Base-by-base conservation (phyloP, 2,329 filamentous ascomycete species). In the Ophiostoma triangulosporum region DNA sequence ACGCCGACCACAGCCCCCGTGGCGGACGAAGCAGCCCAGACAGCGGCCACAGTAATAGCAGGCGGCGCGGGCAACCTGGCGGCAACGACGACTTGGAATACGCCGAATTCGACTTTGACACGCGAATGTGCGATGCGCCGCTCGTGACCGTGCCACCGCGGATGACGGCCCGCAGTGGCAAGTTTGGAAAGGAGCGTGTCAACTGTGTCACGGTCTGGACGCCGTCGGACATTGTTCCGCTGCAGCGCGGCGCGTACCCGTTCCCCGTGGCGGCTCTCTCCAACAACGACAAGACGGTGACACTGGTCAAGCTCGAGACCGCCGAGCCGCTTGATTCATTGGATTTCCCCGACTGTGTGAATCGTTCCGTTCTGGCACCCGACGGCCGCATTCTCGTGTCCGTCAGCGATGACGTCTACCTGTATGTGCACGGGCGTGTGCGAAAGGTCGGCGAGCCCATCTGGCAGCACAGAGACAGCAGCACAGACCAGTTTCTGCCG, bases 261-360 rank as follows among this genome's bases (percentile, higher is more conserved):
- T 66, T 70, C 17, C 70, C 75, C 1, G 74, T 90, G n/a, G 86
- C 82, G 51, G 76, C 87, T 46, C 70, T 96, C 62, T 81, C 86
- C 46, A 96, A 96, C 69, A 98, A 98, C 65, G 93, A 97, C 69
- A 84, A 83, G 64, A 88, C 86, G 1, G 86, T 97, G 54, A 84
- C 84, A 27, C 70, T 96, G n/a, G 88, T 94, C 64, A 85, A 83
- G 49, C 72, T 97, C 20, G 73, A 78, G 27, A 78, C 83, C 51
- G 66, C 67, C 14, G 74, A 85, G 56, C 73, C 84, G 33, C 69
- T 94, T 22, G 81, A 86, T 53, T 76, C 82, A 43, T 71, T 96
- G 52, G 75, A 78, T 4, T 84, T 95, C 59, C 84, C 86, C 5
- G 86, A 91, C 64, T 86, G 83, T 59, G 91, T 97, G 71, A 98